These are phyloP conservation scores for Pseudopithomyces maydicus DNA, from an alignment of 2,329 filamentous ascomycete species.

Conservation along the genomic window DNA sequence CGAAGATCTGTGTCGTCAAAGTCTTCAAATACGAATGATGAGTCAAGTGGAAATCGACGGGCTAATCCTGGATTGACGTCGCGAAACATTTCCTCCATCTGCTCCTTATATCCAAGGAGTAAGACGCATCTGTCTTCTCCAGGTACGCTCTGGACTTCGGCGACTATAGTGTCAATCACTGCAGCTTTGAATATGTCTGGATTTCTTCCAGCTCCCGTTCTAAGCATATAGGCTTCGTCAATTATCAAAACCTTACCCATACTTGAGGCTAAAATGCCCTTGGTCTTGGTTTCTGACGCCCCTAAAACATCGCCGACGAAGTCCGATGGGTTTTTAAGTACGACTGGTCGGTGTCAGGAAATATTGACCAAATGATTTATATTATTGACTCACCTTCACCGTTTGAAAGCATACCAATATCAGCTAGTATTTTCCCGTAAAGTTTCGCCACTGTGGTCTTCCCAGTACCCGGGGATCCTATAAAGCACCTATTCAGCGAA, in stretches of 20 bases:
- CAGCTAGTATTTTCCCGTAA: conserved; percentile 70
- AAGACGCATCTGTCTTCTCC: conserved; percentile 76
- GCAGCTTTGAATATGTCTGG: conserved; percentile 63
- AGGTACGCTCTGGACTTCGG: conserved; percentile 70
- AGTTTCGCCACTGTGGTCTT: conserved; percentile 78
- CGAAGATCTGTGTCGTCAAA: conserved; percentile 64
- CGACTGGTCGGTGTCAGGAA: conserved; percentile 51
- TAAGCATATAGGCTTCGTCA: conserved; percentile 77
- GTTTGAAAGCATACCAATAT: conserved; percentile 69
- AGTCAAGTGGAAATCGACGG: conserved; percentile 67
- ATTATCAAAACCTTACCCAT: conserved; percentile 78
- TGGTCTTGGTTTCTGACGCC: conserved; percentile 72
- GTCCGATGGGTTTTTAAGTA: conserved; percentile 74
- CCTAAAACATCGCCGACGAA: conserved; percentile 70
- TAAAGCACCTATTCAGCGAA: conserved; percentile 70
- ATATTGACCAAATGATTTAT: conserved; percentile 3
- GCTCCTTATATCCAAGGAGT: conserved; percentile 70
- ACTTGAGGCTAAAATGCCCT: conserved; percentile 69
- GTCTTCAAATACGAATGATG: conserved; percentile 72
- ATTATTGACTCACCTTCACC: conserved; percentile 61
- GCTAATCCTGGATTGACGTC: conserved; percentile 73
- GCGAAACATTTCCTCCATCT: conserved; percentile 75
- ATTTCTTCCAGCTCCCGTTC: conserved; percentile 38
- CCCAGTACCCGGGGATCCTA: conserved; percentile 75
- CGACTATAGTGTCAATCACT: conserved; percentile 75